Evolutionary conservation across 2,329 filamentous ascomycete species (phyloP), one percentile per base, ranked within the genome.

Genomic region (Exophiala calicioides): DNA sequence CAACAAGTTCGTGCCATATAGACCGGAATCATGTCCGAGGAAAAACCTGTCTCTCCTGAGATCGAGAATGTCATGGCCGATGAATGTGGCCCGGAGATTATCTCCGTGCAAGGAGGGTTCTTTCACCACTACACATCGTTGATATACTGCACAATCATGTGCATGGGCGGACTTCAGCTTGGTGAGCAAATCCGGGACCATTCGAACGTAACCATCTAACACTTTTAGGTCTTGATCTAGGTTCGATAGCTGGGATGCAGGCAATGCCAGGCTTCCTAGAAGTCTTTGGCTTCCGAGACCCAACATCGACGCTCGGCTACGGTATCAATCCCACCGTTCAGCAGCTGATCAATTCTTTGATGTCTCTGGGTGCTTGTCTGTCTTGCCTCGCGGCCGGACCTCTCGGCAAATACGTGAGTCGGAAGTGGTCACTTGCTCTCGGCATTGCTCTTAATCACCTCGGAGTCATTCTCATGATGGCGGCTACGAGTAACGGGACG

Each of bases 391-490:
- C 61, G 20, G 7, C 36, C 62, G 60, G 58, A 41, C 59, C 64
- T 5, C 62, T 67, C 23, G 70, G 68, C 0, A 62, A 58, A 37
- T 67, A 61, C 30, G 53, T 77, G 21, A 73, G 74, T 10, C 68
- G 74, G 3, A 71, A 69, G 39, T 27, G 57, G 1, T 69, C 70
- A 38, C 61, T 78, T 7, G 73, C 68, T 60, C 34, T 69, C 2
- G 76, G 75, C 2, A 75, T 73, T 46, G n/a, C 73, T 1, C 59
- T 76, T 6, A 78, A 75, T 53, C 69, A 66, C 52, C 61, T 75
- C 3, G 68, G 76, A 9, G 79, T 79, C 52, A 65, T 78, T 13
- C 68, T 80, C 55, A 80, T 81, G 77, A 80, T 81, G 75, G 68
- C 72, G 2, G 78, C 75, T 0, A 71, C 67, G 5, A 59, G 66